Base-by-base conservation (phyloP, 805 yeast genomes). In the Candida sanyiensis region DNA sequence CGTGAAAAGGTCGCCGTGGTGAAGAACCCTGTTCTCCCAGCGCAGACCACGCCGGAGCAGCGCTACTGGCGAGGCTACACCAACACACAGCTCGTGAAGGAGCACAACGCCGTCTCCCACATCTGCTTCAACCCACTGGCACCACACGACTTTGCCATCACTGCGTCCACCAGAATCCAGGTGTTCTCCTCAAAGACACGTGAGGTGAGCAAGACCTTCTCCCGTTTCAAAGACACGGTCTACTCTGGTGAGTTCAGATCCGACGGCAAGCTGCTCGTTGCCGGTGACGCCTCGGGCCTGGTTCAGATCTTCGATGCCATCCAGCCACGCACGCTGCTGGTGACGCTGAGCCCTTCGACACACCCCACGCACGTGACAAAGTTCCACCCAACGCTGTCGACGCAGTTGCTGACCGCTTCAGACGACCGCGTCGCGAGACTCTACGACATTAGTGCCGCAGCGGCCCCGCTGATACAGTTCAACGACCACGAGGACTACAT, bases 351-450 rank as follows among this genome's bases (percentile, higher is more conserved):
- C 40, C 96, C 97, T 6, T 80, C 94, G 0, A 64, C 82, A 5
- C 89, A 86, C 59, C 90, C 97, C 11, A 83, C 94, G 0, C 97
- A 86, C 57, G 96, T 90, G 15, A 88, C 96, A 3, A 86, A 85
- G 59, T 93, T 93, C 62, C 95, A 89, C 57, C 86, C 93, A 11
- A 66, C 80, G 3, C 67, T 77, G 20, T 76, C 80, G 22, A 83
- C 90, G 38, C 80, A 83, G 43, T 61, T 93, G 38, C 68, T 87
- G 20, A 83, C 96, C 5, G 95, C 95, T 8, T 82, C 95, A 7
- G 98, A 93, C 62, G 98, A 93, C 62, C 70, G 94, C 54, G 69
- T 80, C 17, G 88, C 86, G 2, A 71, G 96, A 59, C 62, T 93
- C 28, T 93, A 90, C 72, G 98, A 93, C 59, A 82, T 93, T 39